Percentiles rank a stretch among this genome's conserved stretches.
Evolutionary conservation across 768 basidiomycete genomes (phyloP).

Genomic region (Holtermanniella nyarrowii): DNA sequence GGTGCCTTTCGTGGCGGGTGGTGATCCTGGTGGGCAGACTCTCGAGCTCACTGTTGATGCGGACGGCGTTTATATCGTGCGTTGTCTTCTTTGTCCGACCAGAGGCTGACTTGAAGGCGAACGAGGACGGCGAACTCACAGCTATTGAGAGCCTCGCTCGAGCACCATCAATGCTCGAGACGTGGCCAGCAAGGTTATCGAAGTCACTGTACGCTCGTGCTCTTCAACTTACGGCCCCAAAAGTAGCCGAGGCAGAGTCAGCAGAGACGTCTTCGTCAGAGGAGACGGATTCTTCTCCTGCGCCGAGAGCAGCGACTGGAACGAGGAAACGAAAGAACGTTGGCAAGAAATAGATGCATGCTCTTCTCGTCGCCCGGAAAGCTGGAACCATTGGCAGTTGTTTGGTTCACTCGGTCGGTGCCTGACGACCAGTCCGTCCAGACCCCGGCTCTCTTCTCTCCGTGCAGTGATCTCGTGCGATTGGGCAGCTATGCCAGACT

Average conservation of each 20-base stretch:
- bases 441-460: too few relatives aligned
- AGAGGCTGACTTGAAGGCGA: constrained; percentile 15
- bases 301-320: not conserved
- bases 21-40: constrained; percentile 15
- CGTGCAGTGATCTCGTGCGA: too few relatives aligned
- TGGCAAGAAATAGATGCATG: constrained; percentile 3
- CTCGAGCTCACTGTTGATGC: constrained; percentile 36
- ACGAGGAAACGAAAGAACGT: constrained; percentile 2
- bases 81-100: constrained; percentile 7
- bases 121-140: constrained; percentile 20
- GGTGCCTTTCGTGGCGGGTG: constrained; percentile 36
- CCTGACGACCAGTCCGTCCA: too few relatives aligned
- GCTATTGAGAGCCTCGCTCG: constrained; percentile 19
- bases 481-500: too few relatives aligned
- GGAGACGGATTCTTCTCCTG: too few relatives aligned
- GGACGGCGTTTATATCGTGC: constrained; percentile 37
- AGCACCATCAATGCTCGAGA: constrained; percentile 14
- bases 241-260: too few relatives aligned
- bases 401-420: too few relatives aligned
- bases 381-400: too few relatives aligned
- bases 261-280: too few relatives aligned
- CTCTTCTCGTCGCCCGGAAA: too few relatives aligned
- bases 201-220: constrained; percentile 12
- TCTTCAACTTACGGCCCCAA: constrained; percentile 1
- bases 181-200: constrained; percentile 31